Conservation (phyloP, 225 moss, liverwort and hornwort genomes). For the Polytrichum formosum region DNA sequence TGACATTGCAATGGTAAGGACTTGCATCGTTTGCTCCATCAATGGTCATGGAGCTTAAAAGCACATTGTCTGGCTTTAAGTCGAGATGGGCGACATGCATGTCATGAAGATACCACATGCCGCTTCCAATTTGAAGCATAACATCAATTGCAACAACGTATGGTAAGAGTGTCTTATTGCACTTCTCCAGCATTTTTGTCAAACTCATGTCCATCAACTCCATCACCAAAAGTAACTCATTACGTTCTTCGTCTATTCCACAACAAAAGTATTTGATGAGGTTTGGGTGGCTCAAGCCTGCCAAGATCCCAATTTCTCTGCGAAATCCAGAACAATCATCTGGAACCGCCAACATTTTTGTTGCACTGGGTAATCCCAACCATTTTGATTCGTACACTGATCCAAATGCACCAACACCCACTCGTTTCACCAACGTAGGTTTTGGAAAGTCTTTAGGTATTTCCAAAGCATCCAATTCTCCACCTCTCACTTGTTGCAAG, state of each 20-base stretch:
- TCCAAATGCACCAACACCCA: not conserved
- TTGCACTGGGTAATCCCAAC: no score
- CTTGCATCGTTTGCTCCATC: slow-evolving; percentile 1
- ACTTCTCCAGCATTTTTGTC: slow-evolving; percentile 19
- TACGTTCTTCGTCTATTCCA: no score
- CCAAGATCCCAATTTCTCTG: no score
- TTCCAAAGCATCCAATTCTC: not conserved
- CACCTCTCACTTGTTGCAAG: slow-evolving; percentile 8
- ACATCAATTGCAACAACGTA: slow-evolving; percentile 35
- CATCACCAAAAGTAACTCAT: no score
- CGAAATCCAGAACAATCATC: no score
- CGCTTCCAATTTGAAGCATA: slow-evolving; percentile 41
- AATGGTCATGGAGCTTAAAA: slow-evolving; percentile 6
- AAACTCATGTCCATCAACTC: slow-evolving; percentile 11
- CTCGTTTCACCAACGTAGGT: not conserved
- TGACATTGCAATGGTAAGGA: slow-evolving; percentile 21
- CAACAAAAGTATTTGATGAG: no score
- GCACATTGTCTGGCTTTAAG: slow-evolving; percentile 30
- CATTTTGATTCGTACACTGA: slow-evolving; percentile 4
- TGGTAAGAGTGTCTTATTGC: slow-evolving; percentile 5
- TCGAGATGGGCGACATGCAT: slow-evolving; percentile 24
- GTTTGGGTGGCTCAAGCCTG: no score
- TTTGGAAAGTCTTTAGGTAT: not conserved
- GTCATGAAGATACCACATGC: slow-evolving; percentile 48
- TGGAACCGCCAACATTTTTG: no score